Base-by-base conservation (phyloP, 805 yeast genomes). In the Starmerella tilneyi region DNA sequence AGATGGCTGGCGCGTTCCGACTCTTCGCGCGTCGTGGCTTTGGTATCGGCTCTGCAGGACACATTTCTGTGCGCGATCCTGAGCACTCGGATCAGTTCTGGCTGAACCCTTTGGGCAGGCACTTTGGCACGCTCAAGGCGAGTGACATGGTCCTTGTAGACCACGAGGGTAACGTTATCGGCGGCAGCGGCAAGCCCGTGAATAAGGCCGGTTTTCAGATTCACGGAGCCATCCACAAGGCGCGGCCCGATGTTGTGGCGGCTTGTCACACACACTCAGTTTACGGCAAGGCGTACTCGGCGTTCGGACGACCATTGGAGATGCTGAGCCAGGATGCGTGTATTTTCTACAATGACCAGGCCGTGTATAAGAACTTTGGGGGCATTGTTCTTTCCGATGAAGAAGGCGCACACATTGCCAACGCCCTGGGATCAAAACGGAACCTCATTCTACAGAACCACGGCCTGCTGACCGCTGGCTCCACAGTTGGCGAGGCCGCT, bases 1-100 rank as follows among this genome's bases (percentile, higher is more conserved):
- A 83, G 56, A 75, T 80, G 79, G 94, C 94, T 2, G 92, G 80
- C 28, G 86, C 89, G 1, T 84, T 84, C 67, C 71, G 94, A 48
- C 74, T 80, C 1, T 82, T 84, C 61, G 86, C 84, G 13, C 71
- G 94, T 56, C 75, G 74, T 51, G 84, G 83, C 13, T 84, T 66
- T 62, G 69, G 77, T 13, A 86, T 81, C 60, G 94, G 94, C 11
- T 62, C 76, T 16, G 85, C 94, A 0, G 94, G 94, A 13, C 94
- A 84, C 60, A 84, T 84, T 46, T 79, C 92, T 8, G 72, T 84
- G 13, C 72, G 92, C 54, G 94, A 84, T 58, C 94, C 94, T 2
- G 76, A 81, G 33, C 76, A 79, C 52, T 79, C 81, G 13, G 60
- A 69, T 35, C 81, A 89, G 2, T 84, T 84, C 61, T 84, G 94